Conservation (phyloP, 202 grass and related monocot species). For the Setaria italica region DNA sequence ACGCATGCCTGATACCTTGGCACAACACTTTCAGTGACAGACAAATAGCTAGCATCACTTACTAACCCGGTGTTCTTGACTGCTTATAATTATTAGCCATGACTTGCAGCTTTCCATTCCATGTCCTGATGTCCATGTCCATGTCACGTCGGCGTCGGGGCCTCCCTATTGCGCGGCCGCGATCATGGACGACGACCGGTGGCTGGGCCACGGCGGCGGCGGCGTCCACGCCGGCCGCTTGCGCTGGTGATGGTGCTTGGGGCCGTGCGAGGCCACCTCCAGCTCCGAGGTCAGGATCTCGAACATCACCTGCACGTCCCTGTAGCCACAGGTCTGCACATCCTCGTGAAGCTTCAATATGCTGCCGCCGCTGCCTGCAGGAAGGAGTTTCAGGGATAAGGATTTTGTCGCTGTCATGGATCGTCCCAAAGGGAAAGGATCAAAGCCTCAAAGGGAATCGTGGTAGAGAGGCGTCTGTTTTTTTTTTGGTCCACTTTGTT, state of each 20-base stretch:
- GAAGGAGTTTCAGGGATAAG: constrained; percentile 47
- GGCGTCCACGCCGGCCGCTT: constrained; percentile 46
- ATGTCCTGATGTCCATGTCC: background rate
- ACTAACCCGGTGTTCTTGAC: constrained; percentile 32
- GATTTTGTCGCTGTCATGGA: constrained; percentile 49
- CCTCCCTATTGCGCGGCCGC: constrained; percentile 57
- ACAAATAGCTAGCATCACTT: constrained; percentile 27
- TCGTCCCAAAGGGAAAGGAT: constrained; percentile 16
- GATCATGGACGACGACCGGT: constrained; percentile 51
- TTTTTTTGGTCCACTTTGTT: background rate
- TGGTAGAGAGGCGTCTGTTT: background rate
- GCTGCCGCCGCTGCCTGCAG: constrained; percentile 70
- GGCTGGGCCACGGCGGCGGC: constrained; percentile 43
- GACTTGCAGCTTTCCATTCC: constrained; percentile 17
- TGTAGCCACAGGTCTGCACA: constrained; percentile 88
- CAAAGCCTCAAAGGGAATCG: background rate
- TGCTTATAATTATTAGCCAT: constrained; percentile 48
- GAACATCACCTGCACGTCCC: constrained; percentile 95
- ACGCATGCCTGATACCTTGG: constrained; percentile 26
- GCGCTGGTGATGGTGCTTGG: constrained; percentile 23
- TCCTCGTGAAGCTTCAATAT: constrained; percentile 88
- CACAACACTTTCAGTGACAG: constrained; percentile 31
- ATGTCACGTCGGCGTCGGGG: background rate
- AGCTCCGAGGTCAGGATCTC: constrained; percentile 85
- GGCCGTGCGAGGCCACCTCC: constrained; percentile 47